Base-by-base conservation (phyloP, 2,329 filamentous ascomycete species). In the Didymella lethalis region DNA sequence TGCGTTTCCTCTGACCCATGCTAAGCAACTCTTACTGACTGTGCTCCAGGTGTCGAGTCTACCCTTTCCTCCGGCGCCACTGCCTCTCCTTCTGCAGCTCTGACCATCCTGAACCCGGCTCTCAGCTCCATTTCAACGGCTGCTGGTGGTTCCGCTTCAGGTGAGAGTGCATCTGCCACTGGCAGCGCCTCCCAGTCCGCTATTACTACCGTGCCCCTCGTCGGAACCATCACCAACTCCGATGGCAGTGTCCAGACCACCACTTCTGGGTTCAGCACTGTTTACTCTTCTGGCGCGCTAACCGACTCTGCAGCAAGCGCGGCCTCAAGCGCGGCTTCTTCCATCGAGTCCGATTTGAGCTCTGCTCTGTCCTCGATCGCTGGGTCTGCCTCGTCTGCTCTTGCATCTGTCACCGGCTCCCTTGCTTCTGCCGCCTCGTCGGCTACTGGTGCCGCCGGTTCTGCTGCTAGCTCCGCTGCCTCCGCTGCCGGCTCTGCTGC, bases 81-180 rank as follows among this genome's bases (percentile, higher is more conserved):
- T 46, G 46, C 50, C 47, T 46, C 48, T 58, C 31, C 64, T 53
- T 62, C 63, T 16, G 66, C 62, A 50, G 71, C 66, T 48, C 46
- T 67, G n/a, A 54, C 58, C 47, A 54, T 71, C 59, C 50, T 71
- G 57, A 66, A 64, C 47, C 72, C 69, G 45, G 68, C 70, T 55
- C 41, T 44, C 20, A 44, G 41, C 10, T 12, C 41, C 10, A 38
- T 61, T 31, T 64, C 48, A 23, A 23, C 23, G 20, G 44, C 18
- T 36, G 53, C 57, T 45, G n/a, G 44, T 28, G 36, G 46, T 50
- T 43, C 62, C 49, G 53, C 63, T 25, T 58, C 63, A 49, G 53
- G 54, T 44, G 50, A 54, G 50, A 44, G 41, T 44, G 49, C 56
- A 54, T 34, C 56, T 54, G 50, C 50, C 28, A 54, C 57, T 45